phyloP scores from a whole-genome alignment of 2,329 filamentous ascomycete species.

The Aspergillus piperis region DNA sequence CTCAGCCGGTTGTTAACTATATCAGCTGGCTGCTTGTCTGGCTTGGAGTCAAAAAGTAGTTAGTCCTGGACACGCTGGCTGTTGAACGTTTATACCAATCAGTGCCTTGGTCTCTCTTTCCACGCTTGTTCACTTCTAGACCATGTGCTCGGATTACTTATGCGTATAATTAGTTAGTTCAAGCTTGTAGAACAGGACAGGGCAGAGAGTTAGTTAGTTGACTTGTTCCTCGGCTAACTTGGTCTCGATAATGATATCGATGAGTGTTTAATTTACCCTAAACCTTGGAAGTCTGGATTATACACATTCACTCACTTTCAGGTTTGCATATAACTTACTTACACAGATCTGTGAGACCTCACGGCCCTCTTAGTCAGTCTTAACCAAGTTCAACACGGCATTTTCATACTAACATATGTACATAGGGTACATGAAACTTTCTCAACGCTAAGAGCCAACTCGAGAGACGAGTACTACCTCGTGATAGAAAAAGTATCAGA shows the following conservation, averaged over 20 bases:
- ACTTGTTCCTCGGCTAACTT: background rate
- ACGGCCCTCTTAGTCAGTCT: background rate
- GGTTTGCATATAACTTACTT: background rate
- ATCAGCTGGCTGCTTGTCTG: background rate
- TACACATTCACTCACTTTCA: background rate
- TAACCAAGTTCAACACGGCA: background rate
- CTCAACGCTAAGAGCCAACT: too few relatives aligned
- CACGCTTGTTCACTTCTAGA: background rate
- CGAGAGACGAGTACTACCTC: too few relatives aligned
- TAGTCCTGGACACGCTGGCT: background rate
- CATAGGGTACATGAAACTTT: background rate
- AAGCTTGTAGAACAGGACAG: background rate
- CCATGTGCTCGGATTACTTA: background rate
- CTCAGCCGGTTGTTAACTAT: background rate
- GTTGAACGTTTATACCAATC: background rate
- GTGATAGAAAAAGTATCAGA: too few relatives aligned
- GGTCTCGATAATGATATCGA: background rate
- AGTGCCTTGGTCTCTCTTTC: background rate
- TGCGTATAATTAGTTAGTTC: background rate
- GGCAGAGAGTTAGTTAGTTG: background rate
- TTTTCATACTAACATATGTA: background rate
- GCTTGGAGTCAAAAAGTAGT: background rate
- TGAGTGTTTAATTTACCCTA: background rate
- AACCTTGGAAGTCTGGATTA: background rate
- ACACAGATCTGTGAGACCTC: background rate